Evolutionary conservation across 129 eudicot species (phyloP).

Genomic region (Flaveria linearis): DNA sequence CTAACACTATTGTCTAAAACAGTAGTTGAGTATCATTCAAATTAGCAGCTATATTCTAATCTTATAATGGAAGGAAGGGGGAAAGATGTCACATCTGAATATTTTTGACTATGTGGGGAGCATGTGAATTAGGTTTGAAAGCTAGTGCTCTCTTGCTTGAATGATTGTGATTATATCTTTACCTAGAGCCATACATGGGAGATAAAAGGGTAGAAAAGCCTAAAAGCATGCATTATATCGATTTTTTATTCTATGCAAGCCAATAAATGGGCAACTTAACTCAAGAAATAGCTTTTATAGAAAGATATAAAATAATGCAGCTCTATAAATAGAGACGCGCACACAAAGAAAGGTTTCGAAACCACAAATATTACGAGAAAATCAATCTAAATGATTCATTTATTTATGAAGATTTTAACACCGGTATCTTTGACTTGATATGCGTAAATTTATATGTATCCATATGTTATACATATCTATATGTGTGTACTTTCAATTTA

Average conservation of each 20-base stretch:
- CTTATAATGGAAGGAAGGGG: slow-evolving; percentile 22
- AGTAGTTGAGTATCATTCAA: neutral
- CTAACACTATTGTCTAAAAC: neutral
- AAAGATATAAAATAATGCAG: slow-evolving; percentile 21
- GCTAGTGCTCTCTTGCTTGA: slow-evolving; percentile 33
- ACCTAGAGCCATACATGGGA: slow-evolving; percentile 42
- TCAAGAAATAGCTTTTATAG: slow-evolving; percentile 35
- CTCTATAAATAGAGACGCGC: neutral
- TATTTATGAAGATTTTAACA: no score
- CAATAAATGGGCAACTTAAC: slow-evolving; percentile 32
- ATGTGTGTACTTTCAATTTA: no score
- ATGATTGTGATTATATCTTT: slow-evolving; percentile 36
- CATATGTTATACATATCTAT: no score
- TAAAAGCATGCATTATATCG: slow-evolving; percentile 26
- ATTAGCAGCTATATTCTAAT: slow-evolving; percentile 19
- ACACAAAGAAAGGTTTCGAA: no score
- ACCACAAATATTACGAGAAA: no score
- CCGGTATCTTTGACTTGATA: no score
- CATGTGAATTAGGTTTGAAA: slow-evolving; percentile 45
- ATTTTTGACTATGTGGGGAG: slow-evolving; percentile 37
- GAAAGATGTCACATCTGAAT: slow-evolving; percentile 24
- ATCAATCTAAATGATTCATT: no score
- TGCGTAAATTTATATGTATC: no score
- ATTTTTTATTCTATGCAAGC: slow-evolving; percentile 38
- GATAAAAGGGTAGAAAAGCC: slow-evolving; percentile 32